Evolutionary conservation across 208 protist genomes (phyloP), one percentile per base, ranked within the genome.

Genomic region (Herpetomonas tarakana): DNA sequence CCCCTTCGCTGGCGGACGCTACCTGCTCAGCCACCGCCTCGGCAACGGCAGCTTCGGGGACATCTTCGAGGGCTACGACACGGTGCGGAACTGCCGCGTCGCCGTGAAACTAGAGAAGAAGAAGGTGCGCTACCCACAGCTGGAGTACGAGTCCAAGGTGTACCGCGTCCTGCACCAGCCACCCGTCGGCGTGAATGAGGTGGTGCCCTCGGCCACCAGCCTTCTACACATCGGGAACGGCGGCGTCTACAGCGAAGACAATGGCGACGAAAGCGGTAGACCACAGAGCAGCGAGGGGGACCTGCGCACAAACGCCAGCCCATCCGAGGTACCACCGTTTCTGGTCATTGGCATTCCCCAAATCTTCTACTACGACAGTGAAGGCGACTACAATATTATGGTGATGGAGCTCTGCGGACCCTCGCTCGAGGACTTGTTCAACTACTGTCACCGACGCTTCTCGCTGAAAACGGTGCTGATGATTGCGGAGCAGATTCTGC

Each of bases 401-500:
- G 92, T 92, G 46, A 95, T 96, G 77, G 89, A 97, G 63, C 76
- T 96, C 28, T 91, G 92, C 45, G 92, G 92, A 1, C 90, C 92
- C 14, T 93, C 84, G 21, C 71, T 96, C 19, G 89, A 95, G 54
- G 87, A 94, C 56, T 49, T 97, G 16, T 95, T 97, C 63, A 95
- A 91, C 62, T 96, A 96, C 78, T 94, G 88, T 49, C 79, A 89
- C 60, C 76, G 86, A 35, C 81, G 85, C 51, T 99, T 99, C 68
- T 97, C 91, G 2, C 58, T 99, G 24, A 99, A 99, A 82, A 99
- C 99, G 22, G 94, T 99, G n/a, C 84, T 99, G n/a, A 99, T 99
- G 98, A 62, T 99, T 0, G 98, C 97, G 1, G 97, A 99, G 52
- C 98, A 99, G 78, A 92, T 99, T 63, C 59, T 96, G 11, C 68